Conservation (phyloP, 2,329 filamentous ascomycete genomes). For the Thyridium curvatum region DNA sequence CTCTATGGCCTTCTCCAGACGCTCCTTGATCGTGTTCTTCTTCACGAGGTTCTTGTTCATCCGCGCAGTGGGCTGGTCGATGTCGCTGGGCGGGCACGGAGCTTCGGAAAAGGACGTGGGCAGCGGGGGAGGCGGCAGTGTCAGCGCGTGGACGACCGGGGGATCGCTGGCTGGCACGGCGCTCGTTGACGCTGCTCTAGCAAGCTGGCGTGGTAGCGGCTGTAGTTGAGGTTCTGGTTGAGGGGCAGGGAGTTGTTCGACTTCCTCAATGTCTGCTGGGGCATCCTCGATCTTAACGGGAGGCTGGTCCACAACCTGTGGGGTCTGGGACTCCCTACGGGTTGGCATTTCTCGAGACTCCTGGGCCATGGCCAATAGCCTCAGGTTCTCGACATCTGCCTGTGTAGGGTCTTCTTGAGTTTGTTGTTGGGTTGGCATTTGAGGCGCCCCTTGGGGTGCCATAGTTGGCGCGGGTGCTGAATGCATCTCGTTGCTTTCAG, state of each 20-base stretch:
- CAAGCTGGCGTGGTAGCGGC: slow-evolving; percentile 52
- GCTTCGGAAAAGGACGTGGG: slow-evolving; percentile 28
- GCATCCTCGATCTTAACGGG: too few species aligned
- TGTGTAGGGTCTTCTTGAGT: too few species aligned
- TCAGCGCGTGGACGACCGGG: slow-evolving; percentile 18
- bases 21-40: slow-evolving; percentile 55
- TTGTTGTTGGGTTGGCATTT: too few species aligned
- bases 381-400: too few species aligned
- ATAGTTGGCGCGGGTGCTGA: too few species aligned
- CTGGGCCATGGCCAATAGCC: too few species aligned
- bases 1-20: slow-evolving; percentile 58
- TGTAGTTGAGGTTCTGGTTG: slow-evolving; percentile 7
- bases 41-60: slow-evolving; percentile 58
- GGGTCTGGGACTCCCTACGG: too few species aligned
- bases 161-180: slow-evolving; percentile 42
- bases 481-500: too few species aligned
- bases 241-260: slow-evolving; percentile 38
- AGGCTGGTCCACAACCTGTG: too few species aligned
- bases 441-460: too few species aligned
- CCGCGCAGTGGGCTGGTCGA: slow-evolving; percentile 32
- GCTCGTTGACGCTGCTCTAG: not conserved
- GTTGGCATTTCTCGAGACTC: too few species aligned
- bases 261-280: too few species aligned
- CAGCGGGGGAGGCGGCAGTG: slow-evolving; percentile 15
- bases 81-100: slow-evolving; percentile 37